Evolutionary conservation across 2,329 filamentous ascomycete species (phyloP), one percentile per base, ranked within the genome.

Genomic region (Biscogniauxia marginata): DNA sequence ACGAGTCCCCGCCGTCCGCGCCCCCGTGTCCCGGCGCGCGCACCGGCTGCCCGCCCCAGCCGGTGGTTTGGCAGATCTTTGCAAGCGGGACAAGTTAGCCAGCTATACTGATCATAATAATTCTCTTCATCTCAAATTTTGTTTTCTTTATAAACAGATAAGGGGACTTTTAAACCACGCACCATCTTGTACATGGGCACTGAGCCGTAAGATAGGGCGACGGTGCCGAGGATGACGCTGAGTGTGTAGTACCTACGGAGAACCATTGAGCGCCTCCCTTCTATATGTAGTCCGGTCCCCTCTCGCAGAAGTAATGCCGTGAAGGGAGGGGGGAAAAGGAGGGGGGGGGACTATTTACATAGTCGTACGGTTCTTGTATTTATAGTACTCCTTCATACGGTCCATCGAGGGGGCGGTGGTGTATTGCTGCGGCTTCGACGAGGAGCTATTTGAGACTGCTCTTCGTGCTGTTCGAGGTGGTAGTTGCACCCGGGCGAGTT

Each of bases 41-140:
- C 62, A 97, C 84, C 25, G 93, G 93, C 71, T 96, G 91, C 44
- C 93, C 93, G 66, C 91, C 91, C 91, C 91, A 98, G 67, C 93
- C 90, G 11, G 88, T 93, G 16, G 89, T 90, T 76, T 89, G 86
- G 76, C 90, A 93, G 69, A 93, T 92, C 86, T 90, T 63, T 49
- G 44, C 23, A 8, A 47, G 19, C 16, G 20, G 30, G 50, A 20
- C 21, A 9, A 46, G 11, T n/a, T n/a, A n/a, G 49, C 62, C 22
- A 66, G 57, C 22, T 24, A 16, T 7, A 34, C 24, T 18, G 18
- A 46, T 49, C 23, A 30, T 16, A n/a, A 39, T 34, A 7, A 57
- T 44, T 6, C 24, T 22, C 18, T 50, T 39, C 48, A 22, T 34
- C 18, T 46, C 7, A 22, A 20, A 20, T 7, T 45, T 7, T n/a